Evolutionary conservation across 2,329 filamentous ascomycete species (phyloP).

Genomic region (Thelonectria rubi): DNA sequence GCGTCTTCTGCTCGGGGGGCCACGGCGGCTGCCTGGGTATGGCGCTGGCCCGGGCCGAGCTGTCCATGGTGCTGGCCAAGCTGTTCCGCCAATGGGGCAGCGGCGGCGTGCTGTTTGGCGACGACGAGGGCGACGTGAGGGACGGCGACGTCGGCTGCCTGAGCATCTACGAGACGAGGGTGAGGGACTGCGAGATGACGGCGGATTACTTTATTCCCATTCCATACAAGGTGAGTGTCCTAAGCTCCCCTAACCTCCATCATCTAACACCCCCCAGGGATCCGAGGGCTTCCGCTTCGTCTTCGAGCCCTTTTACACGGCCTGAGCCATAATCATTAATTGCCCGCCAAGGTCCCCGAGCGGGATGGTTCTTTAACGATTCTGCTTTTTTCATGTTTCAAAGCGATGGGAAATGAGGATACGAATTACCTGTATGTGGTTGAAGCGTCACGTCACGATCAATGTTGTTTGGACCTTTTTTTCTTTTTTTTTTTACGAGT

Average conservation of each 20-base stretch:
- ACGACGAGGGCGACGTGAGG: slow-evolving; percentile 45
- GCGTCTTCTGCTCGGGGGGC: slow-evolving; percentile 48
- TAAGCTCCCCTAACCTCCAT: neutral
- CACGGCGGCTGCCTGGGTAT: slow-evolving; percentile 49
- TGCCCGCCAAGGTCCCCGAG: slow-evolving; percentile 15
- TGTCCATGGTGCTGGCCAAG: slow-evolving; percentile 50
- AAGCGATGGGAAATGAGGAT: slow-evolving; percentile 8
- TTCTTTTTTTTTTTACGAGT: too few species aligned
- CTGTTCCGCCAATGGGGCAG: slow-evolving; percentile 52
- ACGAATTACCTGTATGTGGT: slow-evolving; percentile 6
- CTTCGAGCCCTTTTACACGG: slow-evolving; percentile 41
- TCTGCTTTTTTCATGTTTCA: slow-evolving; percentile 6
- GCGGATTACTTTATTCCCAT: slow-evolving; percentile 52
- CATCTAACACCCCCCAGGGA: slow-evolving; percentile 37
- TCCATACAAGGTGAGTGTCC: slow-evolving; percentile 46
- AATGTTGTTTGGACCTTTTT: slow-evolving; percentile 7
- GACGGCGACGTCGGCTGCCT: slow-evolving; percentile 47
- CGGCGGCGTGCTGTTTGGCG: slow-evolving; percentile 43
- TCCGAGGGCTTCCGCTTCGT: slow-evolving; percentile 48
- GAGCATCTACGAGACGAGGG: slow-evolving; percentile 48
- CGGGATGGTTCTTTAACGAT: slow-evolving; percentile 20
- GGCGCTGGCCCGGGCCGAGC: slow-evolving; percentile 50
- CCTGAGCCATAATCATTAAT: slow-evolving; percentile 23
- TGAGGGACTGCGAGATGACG: slow-evolving; percentile 48
- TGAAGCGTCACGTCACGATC: slow-evolving; percentile 18